Base-by-base conservation (phyloP, 345 rosid species). In the Sapria himalayana region DNA sequence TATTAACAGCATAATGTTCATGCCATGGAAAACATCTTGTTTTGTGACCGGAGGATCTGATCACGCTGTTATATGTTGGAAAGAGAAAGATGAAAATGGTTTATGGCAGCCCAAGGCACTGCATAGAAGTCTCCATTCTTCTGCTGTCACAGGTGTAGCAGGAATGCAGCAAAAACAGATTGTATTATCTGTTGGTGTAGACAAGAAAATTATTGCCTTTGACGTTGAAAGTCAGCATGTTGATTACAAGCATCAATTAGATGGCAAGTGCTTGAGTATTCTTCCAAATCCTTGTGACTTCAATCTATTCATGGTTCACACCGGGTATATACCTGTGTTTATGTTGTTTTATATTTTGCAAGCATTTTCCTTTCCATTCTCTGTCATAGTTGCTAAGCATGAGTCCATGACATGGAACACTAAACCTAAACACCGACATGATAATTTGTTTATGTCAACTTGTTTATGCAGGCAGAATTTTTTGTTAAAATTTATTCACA, bases 101-200 rank as follows among this genome's bases (percentile, higher is more conserved):
- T 57, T 45, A 47, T 86, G 97, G 97, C 81, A 73, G 57, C 73
- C 92, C 11, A 73, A 68, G 60, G 22, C 59, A 5, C 45, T 86
- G 52, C 97, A 86, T 46, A 64, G 76, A 58, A 62, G 70, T 60
- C 39, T 71, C 25, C 97, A 81, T 62, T 75, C 97, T 45, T 81
- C 94, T 43, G 89, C 94, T 54, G 94, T 86, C 29, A 86, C 76
- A 92, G 97, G 94, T 52, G 74, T 81, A 31, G 89, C 85, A 24
- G 94, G 92, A 42, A 62, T 86, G 81, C 76, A 63, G 38, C 73
- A 73, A 55, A 81, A 73, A 70, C 65, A 76, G 29, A 43, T 86
- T 42, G 67, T 86, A 21, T 40, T 86, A 31, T 78, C 97, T 9
- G 94, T 55, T 59, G 97, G 97, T 20, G 79, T 80, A 2, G 97